Base-by-base conservation (phyloP, 345 rosid species). In the Adansonia digitata region DNA sequence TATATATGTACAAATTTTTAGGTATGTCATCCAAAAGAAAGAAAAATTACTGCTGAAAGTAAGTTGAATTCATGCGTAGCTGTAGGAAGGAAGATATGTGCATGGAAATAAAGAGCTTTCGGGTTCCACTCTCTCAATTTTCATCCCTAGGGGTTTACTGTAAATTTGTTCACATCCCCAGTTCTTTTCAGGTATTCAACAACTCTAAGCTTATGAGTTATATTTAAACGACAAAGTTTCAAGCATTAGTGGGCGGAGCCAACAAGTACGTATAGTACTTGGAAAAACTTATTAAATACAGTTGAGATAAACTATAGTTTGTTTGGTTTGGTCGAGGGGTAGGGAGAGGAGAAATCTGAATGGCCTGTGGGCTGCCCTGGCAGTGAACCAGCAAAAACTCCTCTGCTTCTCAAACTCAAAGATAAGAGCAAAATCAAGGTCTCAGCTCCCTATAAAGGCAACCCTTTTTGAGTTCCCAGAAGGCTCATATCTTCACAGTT, bases 331-430 rank as follows among this genome's bases (percentile, higher is more conserved):
- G 74, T 18, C 26, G 40, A 29, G 24, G 14, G 22, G n/a, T 43
- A 35, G 35, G 49, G 75, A 80, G n/a, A 65, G 40, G 74, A 35
- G 52, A 64, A 55, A 29, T 79, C 74, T 80, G 86, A 78, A 89
- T 87, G 97, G 92, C n/a, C 92, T 83, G 87, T 77, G n/a, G 78
- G 89, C 91, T 82, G 78, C 89, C 75, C 74, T 75, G 69, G 77
- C 84, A 69, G 85, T 84, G 20, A 87, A 77, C 88, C 82, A 84
- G 77, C 79, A 71, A 39, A 80, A n/a, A n/a, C n/a, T 83, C 48
- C 86, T 87, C 79, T 79, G 85, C 82, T 81, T 84, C 88, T 77
- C 92, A 46, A 45, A n/a, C 49, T 80, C 90, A 62, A 79, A 63
- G 73, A 39, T 78, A 7, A 77, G 72, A 53, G 20, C 77, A 51